Base-by-base conservation (phyloP, 2,329 filamentous ascomycete genomes). In the Aspergillus ibericus region DNA sequence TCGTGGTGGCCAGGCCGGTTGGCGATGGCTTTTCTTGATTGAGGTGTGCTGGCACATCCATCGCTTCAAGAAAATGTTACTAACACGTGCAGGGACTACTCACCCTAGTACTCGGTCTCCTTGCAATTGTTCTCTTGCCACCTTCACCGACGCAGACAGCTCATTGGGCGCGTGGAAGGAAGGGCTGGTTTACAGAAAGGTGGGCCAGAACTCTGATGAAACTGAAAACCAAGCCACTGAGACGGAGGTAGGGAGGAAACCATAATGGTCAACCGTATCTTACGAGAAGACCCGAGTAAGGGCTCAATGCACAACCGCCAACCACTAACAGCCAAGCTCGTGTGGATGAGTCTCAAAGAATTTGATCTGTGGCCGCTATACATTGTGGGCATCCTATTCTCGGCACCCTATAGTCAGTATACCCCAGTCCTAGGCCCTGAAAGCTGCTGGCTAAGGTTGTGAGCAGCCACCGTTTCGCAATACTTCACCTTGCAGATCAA, bases 121-220 rank as follows among this genome's bases (percentile, higher is more conserved):
- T 63, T 7, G 61, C 70, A 1, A 71, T 66, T 79, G 77, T 83
- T 16, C 83, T 85, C 62, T 78, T 87, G 15, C 84, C 84, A 0
- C 73, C 77, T 47, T 87, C 84, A 0, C 86, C 87, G 0, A 86
- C 84, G 0, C 80, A 84, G 46, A 90, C 88, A 5, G 70, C 68
- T 1, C 63, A 63, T 13, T 66, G 64, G 62, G 66, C 70, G 13
- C 62, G 72, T 27, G 71, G 72, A 1, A 71, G 69, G 56, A 63
- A 79, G n/a, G 86, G 87, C 6, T 88, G 86, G 86, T 88, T 88
- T 69, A 83, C 77, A 1, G 85, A 87, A 66, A 77, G 81, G 63
- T 68, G 52, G 25, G 53, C 46, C 7, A 27, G 10, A 12, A 13
- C 16, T 5, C n/a, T n/a, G 9, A 4, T 32, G 9, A 48, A 48